These are phyloP conservation scores for Juglanconis oblonga DNA, from an alignment of 2,329 filamentous ascomycete genomes.

Conservation along the genomic window DNA sequence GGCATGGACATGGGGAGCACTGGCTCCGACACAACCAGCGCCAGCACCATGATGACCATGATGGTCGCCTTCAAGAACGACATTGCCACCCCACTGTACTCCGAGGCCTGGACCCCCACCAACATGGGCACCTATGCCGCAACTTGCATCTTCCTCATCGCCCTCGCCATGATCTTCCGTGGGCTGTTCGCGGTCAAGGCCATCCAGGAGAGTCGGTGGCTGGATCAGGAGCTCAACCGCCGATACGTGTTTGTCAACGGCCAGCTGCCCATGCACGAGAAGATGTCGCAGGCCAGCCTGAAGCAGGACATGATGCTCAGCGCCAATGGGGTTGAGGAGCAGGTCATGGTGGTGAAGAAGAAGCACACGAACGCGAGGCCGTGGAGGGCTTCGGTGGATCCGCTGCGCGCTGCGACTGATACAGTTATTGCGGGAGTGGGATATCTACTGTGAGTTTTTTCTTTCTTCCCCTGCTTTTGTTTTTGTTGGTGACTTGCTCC, in stretches of 20 bases:
- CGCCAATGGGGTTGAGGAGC: conserved; percentile 77
- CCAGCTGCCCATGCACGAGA: conserved; percentile 56
- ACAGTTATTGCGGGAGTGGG: conserved; percentile 72
- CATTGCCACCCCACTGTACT: conserved; percentile 51
- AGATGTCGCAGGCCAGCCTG: conserved; percentile 56
- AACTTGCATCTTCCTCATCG: conserved; percentile 86
- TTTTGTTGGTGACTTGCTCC: too few species aligned
- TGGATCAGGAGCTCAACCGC: conserved; percentile 67
- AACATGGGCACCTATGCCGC: conserved; percentile 73
- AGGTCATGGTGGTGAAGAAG: conserved; percentile 69
- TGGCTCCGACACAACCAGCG: conserved; percentile 17
- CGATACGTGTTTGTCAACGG: conserved; percentile 75
- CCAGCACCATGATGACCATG: conserved; percentile 41
- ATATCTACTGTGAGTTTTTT: conserved; percentile 74
- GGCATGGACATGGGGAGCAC: conserved; percentile 25
- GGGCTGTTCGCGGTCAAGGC: conserved; percentile 69
- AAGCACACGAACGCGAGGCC: conserved; percentile 55
- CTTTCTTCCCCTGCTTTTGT: neutral
- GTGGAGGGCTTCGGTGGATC: conserved; percentile 79
- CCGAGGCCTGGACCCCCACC: conserved; percentile 69
- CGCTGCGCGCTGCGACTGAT: conserved; percentile 68
- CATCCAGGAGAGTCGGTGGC: conserved; percentile 62
- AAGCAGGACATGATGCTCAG: conserved; percentile 66
- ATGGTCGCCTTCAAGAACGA: conserved; percentile 60
- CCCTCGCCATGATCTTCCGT: conserved; percentile 69